Evolutionary conservation across 306 rosid genomes (phyloP), one percentile per base, ranked within the genome.

Genomic region (Dalbergia oliveri): DNA sequence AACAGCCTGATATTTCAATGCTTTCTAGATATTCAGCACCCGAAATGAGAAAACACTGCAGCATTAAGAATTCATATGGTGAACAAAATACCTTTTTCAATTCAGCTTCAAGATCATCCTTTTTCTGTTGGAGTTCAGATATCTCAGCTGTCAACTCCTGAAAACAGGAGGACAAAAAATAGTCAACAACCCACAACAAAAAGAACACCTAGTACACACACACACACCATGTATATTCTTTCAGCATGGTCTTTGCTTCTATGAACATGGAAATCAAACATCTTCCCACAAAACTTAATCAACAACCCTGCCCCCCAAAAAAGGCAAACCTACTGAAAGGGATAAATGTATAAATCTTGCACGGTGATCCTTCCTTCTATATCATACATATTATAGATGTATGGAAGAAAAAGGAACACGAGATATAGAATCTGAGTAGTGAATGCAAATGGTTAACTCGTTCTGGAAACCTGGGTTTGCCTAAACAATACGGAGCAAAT

Each of bases 81-180:
- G 19, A 54, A 54, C 26, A n/a, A 54, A 54, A 77, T 69, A 95
- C 99, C 98, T 90, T 95, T 78, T 89, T 89, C 78, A 95, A 66
- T 88, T 95, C 90, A 76, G 93, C 97, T 88, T 93, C 97, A 59
- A 95, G 94, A 51, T 87, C 93, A 15, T 93, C 99, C 80, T 94
- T 93, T 83, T 91, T 89, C 62, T 34, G 86, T 89, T 95, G 94
- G 73, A 95, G 88, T 79, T 86, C 94, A 56, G 97, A 76, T 87
- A 93, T 90, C 88, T 95, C 98, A 69, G 83, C 75, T 37, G 78
- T 78, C 80, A 95, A 72, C 84, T 87, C 97, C 99, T 95, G 96
- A 71, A 83, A 88, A 76, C 41, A 77, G 66, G 54, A 49, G 43
- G 54, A 21, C 78, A 68, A 50, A 76, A 59, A 59, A 18, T 21